These are phyloP conservation scores for Debaryomyces prosopidis DNA, from an alignment of 805 yeast genomes.

Conservation along the genomic window DNA sequence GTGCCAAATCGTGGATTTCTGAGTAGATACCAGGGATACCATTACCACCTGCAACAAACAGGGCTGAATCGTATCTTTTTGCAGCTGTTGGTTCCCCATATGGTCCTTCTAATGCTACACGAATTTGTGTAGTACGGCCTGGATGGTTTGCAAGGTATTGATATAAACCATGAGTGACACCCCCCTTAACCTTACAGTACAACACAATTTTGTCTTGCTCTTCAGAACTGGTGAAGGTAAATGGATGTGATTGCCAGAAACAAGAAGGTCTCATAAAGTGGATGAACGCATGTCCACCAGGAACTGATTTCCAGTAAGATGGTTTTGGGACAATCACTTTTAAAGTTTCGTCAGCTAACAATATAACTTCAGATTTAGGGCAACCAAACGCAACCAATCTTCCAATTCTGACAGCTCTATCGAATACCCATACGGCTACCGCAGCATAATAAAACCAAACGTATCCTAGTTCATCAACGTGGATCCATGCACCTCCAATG, in stretches of 20 bases:
- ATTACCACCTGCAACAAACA: slow-evolving; percentile 71
- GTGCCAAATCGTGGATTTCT: slow-evolving; percentile 34
- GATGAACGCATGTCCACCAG: slow-evolving; percentile 45
- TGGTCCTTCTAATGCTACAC: slow-evolving; percentile 62
- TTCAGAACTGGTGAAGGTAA: slow-evolving; percentile 29
- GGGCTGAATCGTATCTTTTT: slow-evolving; percentile 50
- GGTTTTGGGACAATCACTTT: slow-evolving; percentile 38
- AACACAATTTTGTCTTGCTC: slow-evolving; percentile 23
- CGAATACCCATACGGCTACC: slow-evolving; percentile 38
- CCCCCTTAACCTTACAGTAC: slow-evolving; percentile 38
- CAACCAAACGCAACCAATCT: slow-evolving; percentile 35
- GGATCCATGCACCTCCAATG: slow-evolving; percentile 49
- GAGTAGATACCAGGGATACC: slow-evolving; percentile 64
- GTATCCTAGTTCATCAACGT: slow-evolving; percentile 36
- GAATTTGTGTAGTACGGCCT: slow-evolving; percentile 23
- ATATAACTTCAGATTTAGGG: slow-evolving; percentile 29
- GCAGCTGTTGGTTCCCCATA: slow-evolving; percentile 59
- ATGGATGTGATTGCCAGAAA: slow-evolving; percentile 48
- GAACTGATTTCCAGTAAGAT: slow-evolving; percentile 33
- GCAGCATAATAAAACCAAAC: slow-evolving; percentile 30
- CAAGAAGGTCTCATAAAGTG: slow-evolving; percentile 32
- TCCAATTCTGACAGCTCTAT: slow-evolving; percentile 28
- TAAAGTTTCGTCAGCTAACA: slow-evolving; percentile 38
- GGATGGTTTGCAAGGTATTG: slow-evolving; percentile 26
- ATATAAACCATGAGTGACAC: slow-evolving; percentile 34